Conservation (phyloP, 208 protist genomes). For the Trichomonas vaginalis region DNA sequence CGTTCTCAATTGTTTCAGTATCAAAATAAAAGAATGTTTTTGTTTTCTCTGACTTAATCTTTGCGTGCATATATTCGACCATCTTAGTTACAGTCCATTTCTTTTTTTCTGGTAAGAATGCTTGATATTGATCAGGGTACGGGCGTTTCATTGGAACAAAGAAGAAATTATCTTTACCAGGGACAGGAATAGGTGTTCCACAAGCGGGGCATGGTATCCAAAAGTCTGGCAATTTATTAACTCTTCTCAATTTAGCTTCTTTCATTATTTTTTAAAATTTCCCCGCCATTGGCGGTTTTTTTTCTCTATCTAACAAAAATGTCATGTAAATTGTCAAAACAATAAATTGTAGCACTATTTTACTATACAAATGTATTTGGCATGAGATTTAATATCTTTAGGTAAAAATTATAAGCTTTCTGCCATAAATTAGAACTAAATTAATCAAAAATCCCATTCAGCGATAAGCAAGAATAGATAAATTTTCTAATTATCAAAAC, state of each 20-base stretch:
- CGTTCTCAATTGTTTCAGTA: background rate
- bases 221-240: background rate
- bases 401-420: no score
- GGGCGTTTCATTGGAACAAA: background rate
- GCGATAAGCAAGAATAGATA: no score
- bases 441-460: no score
- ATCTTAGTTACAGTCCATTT: background rate
- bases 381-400: no score
- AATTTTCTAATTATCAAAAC: no score
- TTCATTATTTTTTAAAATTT: background rate
- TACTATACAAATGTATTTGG: no score
- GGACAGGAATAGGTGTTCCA: background rate
- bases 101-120: background rate
- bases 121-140: background rate
- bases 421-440: no score
- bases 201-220: background rate
- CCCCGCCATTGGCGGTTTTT: background rate
- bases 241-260: background rate
- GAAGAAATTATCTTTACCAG: background rate
- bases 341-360: no score
- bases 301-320: no score
- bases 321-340: no score
- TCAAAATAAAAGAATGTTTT: background rate
- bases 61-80: background rate
- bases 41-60: background rate